Evolutionary conservation across 169 alveolate genomes (phyloP).

Genomic region (Cryptosporidium andersoni): DNA sequence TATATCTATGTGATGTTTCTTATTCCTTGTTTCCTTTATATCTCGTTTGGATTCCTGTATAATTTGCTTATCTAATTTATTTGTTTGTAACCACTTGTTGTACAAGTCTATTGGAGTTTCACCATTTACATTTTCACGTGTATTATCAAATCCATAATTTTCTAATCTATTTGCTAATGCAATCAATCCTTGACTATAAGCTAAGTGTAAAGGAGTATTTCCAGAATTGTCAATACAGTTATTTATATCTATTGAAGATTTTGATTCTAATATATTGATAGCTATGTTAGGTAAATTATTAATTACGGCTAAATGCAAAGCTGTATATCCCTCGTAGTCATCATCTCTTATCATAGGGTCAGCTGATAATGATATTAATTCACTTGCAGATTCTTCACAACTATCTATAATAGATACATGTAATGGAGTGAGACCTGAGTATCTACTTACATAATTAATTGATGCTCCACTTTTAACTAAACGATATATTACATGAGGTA

Average conservation of each 20-base stretch:
- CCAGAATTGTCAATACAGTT: background rate
- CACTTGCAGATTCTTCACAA: slow-evolving; percentile 32
- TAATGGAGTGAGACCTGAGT: slow-evolving; percentile 34
- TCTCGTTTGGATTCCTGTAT: background rate
- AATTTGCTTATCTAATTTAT: slow-evolving; percentile 1
- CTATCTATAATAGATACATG: slow-evolving; percentile 14
- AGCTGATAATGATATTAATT: slow-evolving; percentile 40
- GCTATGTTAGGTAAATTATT: slow-evolving; percentile 44
- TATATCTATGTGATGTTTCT: background rate
- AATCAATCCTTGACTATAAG: slow-evolving; percentile 37
- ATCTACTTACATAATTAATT: slow-evolving; percentile 6
- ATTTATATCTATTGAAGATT: slow-evolving; percentile 10
- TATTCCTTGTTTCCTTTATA: slow-evolving; percentile 8
- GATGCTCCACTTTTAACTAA: slow-evolving; percentile 40
- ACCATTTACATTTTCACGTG: slow-evolving; percentile 4
- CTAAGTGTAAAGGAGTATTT: slow-evolving; percentile 50
- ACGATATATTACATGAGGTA: slow-evolving; percentile 50
- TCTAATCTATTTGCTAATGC: slow-evolving; percentile 25
- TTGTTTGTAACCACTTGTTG: background rate
- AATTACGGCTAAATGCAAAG: slow-evolving; percentile 30
- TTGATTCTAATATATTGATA: slow-evolving; percentile 21
- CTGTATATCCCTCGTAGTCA: slow-evolving; percentile 22
- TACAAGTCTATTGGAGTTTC: slow-evolving; percentile 19
- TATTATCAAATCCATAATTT: slow-evolving; percentile 12
- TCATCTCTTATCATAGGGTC: slow-evolving; percentile 9